Evolutionary conservation across 306 rosid species (phyloP).

Genomic region (Boehmeria nivea): DNA sequence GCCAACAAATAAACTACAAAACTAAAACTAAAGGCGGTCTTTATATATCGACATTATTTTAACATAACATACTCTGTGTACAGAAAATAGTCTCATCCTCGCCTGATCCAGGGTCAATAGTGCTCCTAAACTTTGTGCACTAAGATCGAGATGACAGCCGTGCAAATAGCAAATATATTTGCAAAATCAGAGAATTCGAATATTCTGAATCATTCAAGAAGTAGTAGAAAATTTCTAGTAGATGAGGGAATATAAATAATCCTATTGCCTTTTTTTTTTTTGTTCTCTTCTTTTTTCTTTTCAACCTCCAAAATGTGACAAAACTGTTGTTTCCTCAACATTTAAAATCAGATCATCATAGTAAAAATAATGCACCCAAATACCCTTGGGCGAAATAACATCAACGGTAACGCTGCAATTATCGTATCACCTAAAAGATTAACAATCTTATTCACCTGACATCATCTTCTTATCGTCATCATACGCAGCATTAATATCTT

Average conservation of each 20-base stretch:
- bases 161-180: background rate
- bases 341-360: conserved; percentile 38
- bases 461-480: conserved; percentile 19
- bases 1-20: background rate
- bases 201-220: background rate
- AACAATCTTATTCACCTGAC: conserved; percentile 20
- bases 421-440: conserved; percentile 25
- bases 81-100: background rate
- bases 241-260: conserved; percentile 5
- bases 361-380: conserved; percentile 46
- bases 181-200: background rate
- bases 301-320: conserved; percentile 19
- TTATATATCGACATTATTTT: background rate
- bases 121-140: background rate
- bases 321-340: conserved; percentile 41
- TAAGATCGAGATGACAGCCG: background rate
- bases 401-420: conserved; percentile 18
- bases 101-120: background rate
- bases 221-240: background rate
- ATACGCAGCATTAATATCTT: conserved; percentile 23
- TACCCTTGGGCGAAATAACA: conserved; percentile 27
- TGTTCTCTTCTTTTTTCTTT: background rate
- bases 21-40: background rate
- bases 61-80: background rate
- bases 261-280: conserved; percentile 21